phyloP scores from a whole-genome alignment of 768 basidiomycete species.

The Pluteus cervinus region DNA sequence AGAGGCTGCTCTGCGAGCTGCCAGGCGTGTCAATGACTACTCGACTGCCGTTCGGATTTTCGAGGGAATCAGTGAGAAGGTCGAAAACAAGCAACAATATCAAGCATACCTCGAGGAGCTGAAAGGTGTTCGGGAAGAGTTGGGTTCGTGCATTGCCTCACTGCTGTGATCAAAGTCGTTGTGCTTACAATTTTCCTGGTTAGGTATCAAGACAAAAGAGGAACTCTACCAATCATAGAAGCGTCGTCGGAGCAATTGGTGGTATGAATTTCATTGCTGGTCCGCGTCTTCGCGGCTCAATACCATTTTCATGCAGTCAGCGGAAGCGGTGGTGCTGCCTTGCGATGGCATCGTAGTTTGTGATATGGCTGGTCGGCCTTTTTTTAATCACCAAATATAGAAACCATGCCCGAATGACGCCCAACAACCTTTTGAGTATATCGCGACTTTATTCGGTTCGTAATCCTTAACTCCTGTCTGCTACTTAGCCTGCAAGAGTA shows the following conservation, averaged over 20 bases:
- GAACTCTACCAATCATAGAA: slow-evolving; percentile 34
- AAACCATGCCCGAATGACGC: too few relatives aligned
- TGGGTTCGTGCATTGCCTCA: slow-evolving; percentile 51
- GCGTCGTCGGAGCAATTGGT: slow-evolving; percentile 2
- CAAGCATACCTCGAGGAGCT: slow-evolving; percentile 89
- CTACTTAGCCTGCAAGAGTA: too few relatives aligned
- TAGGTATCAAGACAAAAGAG: slow-evolving; percentile 37
- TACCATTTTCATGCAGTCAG: neutral
- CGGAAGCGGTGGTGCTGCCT: too few relatives aligned
- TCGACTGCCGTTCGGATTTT: slow-evolving; percentile 95
- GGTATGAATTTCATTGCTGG: neutral
- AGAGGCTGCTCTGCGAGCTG: slow-evolving; percentile 82
- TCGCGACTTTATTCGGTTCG: too few relatives aligned
- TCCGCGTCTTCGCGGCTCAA: neutral
- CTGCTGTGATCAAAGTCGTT: neutral
- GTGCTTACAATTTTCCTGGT: neutral
- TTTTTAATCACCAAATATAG: too few relatives aligned
- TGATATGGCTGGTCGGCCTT: too few relatives aligned
- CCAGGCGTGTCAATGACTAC: slow-evolving; percentile 92
- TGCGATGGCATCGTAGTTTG: too few relatives aligned
- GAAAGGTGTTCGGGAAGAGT: slow-evolving; percentile 81
- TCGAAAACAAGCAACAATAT: slow-evolving; percentile 96
- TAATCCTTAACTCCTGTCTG: too few relatives aligned
- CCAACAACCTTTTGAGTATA: too few relatives aligned
- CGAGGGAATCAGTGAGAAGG: slow-evolving; percentile 95